Evolutionary conservation across 371 early-diverging fungal species (phyloP), one percentile per base, ranked within the genome.

Genomic region (Syncephalastrum monosporum): DNA sequence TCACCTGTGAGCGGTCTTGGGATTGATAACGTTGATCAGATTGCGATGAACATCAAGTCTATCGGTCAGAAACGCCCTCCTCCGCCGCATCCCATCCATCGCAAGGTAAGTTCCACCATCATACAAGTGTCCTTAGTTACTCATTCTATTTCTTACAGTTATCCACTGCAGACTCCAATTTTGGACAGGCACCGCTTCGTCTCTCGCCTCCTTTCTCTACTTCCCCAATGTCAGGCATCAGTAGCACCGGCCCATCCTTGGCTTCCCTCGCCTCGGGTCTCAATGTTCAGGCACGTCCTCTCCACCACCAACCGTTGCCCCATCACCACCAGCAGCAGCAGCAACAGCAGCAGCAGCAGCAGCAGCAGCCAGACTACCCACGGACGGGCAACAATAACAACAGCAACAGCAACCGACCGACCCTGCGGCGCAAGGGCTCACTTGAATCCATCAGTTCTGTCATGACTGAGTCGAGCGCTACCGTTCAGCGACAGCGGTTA

Each of bases 381-480:
- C 27, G 45, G 27, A n/a, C 50, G 33, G 43, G 16, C 42, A 29
- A 10, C 53, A 19, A 7, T 59, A 47, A 54, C 47, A 50, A 33
- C 55, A 51, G 15, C 53, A 48, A 54, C 57, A 55, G 45, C 45
- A 50, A 61, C 19, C 63, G 67, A 3, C 79, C 73, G 1, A 74
- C 72, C 1, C 60, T 75, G 29, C 60, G 79, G 16, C 62, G 79
- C 50, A 62, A 67, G 50, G 74, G 72, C 3, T 79, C 79, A 0
- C 48, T 74, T 3, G 79, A 79, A 55, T 71, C 71, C 2, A 50
- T 71, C 7, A 60, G 56, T 38, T 74, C 75, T 4, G 74, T 75
- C 21, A 74, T 79, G 71, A 79, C 79, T 4, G 79, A 73, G 55
- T 61, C 67, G 3, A 75, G 76, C 41, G 63, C 72, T 1, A 59